Percentiles rank a stretch among this genome's conserved stretches.
Conservation (phyloP, 257 asterid genomes). For the Solanum dulcamara region DNA sequence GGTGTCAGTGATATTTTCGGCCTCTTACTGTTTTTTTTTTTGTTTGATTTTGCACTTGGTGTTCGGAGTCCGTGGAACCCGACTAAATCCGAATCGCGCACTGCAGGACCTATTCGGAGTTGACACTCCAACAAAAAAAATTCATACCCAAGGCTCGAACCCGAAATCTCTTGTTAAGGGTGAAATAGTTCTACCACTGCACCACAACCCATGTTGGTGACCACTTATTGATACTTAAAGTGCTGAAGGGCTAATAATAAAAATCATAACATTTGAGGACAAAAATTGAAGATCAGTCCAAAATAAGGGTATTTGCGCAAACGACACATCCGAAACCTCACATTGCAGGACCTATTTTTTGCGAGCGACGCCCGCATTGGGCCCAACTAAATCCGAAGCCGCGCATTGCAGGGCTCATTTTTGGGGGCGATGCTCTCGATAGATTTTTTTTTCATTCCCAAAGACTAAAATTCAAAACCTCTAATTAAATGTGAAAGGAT, state of each 20-base stretch:
- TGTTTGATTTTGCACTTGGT: too few species aligned
- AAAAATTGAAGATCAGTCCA: not conserved
- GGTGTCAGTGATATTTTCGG: not conserved
- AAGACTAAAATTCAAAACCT: rapidly evolving
- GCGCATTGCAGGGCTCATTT: not conserved
- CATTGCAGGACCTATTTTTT: too few species aligned
- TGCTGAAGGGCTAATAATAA: not conserved
- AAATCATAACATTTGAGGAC: not conserved
- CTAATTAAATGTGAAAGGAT: not conserved
- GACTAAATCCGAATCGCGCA: too few species aligned
- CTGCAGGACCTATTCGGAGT: too few species aligned
- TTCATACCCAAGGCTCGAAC: too few species aligned
- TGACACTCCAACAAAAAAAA: too few species aligned
- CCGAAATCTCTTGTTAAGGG: too few species aligned
- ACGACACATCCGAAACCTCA: not conserved
- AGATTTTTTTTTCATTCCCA: not conserved
- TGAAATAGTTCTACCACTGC: too few species aligned
- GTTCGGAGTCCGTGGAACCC: too few species aligned
- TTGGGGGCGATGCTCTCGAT: not conserved
- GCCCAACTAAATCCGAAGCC: not conserved
- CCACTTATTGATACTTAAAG: not conserved
- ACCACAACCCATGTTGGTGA: too few species aligned
- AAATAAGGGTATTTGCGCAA: not conserved
- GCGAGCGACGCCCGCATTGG: too few species aligned
- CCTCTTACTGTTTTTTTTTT: too few species aligned